Conservation (phyloP, 805 yeast genomes). For the Metschnikowia colocasiae region DNA sequence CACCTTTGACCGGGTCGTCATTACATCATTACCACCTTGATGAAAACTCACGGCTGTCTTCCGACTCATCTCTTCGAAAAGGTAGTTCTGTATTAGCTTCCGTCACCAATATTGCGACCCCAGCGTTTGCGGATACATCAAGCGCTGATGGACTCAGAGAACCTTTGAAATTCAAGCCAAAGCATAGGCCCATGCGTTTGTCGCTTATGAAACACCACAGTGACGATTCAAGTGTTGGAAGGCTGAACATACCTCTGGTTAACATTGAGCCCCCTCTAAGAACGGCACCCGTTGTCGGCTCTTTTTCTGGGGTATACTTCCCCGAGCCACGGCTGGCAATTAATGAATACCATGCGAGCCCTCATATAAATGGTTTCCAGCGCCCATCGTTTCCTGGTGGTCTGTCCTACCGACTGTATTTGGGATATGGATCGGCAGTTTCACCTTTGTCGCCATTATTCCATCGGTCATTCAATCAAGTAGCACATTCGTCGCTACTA, state of each 20-base stretch:
- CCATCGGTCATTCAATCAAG: slow-evolving; percentile 33
- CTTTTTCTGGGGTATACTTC: slow-evolving; percentile 6
- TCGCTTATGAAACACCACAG: slow-evolving; percentile 26
- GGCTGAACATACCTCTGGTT: slow-evolving; percentile 1
- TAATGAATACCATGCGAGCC: slow-evolving; percentile 1
- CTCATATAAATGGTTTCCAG: not conserved
- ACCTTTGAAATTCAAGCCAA: slow-evolving; percentile 32
- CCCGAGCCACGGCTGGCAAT: slow-evolving; percentile 17
- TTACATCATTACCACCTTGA: not conserved
- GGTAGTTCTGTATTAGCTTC: slow-evolving; percentile 1
- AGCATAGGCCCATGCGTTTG: slow-evolving; percentile 39
- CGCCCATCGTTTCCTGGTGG: not conserved
- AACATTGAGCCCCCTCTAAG: slow-evolving; percentile 15
- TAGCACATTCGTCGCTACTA: slow-evolving; percentile 8
- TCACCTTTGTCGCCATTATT: slow-evolving; percentile 40
- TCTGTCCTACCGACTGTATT: slow-evolving; percentile 3
- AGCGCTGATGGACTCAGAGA: slow-evolving; percentile 8
- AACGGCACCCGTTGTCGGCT: slow-evolving; percentile 26
- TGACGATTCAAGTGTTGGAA: not conserved
- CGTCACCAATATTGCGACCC: slow-evolving; percentile 3
- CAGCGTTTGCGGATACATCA: slow-evolving; percentile 7
- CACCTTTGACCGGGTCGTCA: slow-evolving; percentile 2
- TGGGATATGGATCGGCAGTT: slow-evolving; percentile 21
- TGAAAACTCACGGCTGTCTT: not conserved
- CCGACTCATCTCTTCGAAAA: not conserved